Evolutionary conservation across 495 filamentous ascomycete species (phyloP).

Genomic region (Neurospora sp.): DNA sequence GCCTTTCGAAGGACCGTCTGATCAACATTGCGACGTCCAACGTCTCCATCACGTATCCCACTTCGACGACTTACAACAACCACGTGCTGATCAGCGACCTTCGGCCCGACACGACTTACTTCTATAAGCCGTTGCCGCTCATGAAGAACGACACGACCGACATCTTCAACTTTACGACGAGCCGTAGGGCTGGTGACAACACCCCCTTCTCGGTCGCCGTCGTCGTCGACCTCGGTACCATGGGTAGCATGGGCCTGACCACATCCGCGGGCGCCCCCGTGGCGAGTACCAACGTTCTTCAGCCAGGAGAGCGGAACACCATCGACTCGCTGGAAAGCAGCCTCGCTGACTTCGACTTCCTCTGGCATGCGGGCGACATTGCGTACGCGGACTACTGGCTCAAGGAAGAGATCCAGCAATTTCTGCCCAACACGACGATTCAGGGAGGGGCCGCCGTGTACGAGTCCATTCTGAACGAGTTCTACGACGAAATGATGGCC

Average conservation of each 20-base stretch:
- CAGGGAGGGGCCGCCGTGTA: constrained; percentile 23
- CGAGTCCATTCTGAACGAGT: constrained; percentile 44
- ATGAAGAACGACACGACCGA: constrained; percentile 1
- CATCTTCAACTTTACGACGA: constrained; percentile 17
- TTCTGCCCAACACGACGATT: constrained; percentile 17
- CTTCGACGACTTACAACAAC: constrained; percentile 44
- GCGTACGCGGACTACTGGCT: constrained; percentile 46
- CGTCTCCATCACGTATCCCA: constrained; percentile 36
- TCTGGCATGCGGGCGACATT: constrained; percentile 34
- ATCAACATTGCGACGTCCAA: constrained; percentile 23
- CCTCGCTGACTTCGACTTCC: constrained; percentile 21
- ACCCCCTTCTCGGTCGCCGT: constrained; percentile 39
- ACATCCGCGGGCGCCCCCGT: constrained; percentile 16
- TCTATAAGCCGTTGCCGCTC: constrained; percentile 26
- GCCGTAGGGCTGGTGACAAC: constrained; percentile 27
- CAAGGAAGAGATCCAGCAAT: constrained; percentile 29
- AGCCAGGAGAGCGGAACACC: constrained; percentile 26
- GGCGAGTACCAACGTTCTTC: constrained; percentile 12
- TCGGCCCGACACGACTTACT: constrained; percentile 39
- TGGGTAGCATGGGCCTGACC: constrained; percentile 24
- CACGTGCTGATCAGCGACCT: constrained; percentile 34
- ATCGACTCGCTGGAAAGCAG: constrained; percentile 22
- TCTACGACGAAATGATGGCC: constrained; percentile 40
- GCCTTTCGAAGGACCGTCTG: constrained; percentile 19
- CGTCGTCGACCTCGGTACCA: constrained; percentile 43